A percentile compares a stretch with the other conserved stretches of the same genome.
Evolutionary conservation across 495 filamentous ascomycete species (phyloP).

Genomic region (Aspergillus saccharolyticus): DNA sequence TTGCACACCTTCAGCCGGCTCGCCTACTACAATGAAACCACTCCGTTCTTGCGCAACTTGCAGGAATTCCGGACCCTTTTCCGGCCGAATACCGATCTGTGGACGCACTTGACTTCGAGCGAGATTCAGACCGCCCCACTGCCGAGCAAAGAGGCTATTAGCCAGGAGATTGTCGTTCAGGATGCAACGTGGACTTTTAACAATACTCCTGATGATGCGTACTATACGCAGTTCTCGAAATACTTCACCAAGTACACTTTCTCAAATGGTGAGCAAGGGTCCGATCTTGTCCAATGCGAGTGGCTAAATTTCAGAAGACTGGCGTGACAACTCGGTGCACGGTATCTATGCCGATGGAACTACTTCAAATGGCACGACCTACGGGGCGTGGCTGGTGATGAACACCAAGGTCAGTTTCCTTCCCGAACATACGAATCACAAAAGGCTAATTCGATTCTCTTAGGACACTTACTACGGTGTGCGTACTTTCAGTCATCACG

Average conservation of each 20-base stretch:
- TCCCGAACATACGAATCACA: not conserved
- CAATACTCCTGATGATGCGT: constrained; percentile 44
- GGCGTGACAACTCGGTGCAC: constrained; percentile 50
- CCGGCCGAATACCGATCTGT: constrained; percentile 48
- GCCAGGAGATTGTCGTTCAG: constrained; percentile 44
- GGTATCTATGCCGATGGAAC: constrained; percentile 51
- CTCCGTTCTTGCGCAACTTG: constrained; percentile 48
- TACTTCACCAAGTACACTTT: constrained; percentile 61
- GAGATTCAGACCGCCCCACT: constrained; percentile 48
- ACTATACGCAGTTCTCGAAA: constrained; percentile 46
- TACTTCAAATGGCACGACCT: constrained; percentile 43
- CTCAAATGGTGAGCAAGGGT: constrained; percentile 25
- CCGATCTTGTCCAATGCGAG: not conserved
- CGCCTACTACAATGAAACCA: constrained; percentile 48
- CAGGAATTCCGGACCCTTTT: constrained; percentile 54
- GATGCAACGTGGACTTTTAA: constrained; percentile 54
- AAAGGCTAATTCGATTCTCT: not conserved
- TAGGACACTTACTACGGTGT: constrained; percentile 53
- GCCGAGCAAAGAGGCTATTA: constrained; percentile 40
- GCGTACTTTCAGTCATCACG: constrained; percentile 1
- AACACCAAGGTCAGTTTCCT: constrained; percentile 40
- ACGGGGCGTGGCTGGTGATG: constrained; percentile 54
- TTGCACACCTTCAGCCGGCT: constrained; percentile 51
- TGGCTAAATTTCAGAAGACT: constrained; percentile 19
- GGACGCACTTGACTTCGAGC: constrained; percentile 51